A percentile compares a stretch with the other conserved stretches of the same genome.
phyloP scores from a whole-genome alignment of 805 yeast species.

The Kuraishia molischiana region DNA sequence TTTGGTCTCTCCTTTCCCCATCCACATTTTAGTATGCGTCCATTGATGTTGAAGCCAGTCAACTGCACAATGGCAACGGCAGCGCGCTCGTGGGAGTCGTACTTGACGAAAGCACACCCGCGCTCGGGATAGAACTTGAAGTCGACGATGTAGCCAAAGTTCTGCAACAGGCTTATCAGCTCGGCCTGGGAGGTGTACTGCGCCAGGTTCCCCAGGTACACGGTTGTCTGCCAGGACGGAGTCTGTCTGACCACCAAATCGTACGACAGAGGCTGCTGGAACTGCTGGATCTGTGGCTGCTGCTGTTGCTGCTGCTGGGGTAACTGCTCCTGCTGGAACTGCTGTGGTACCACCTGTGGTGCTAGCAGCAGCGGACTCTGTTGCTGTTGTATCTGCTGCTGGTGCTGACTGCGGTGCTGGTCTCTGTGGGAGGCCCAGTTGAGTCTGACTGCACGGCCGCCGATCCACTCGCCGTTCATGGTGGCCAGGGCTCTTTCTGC shows the following conservation, averaged over 20 bases:
- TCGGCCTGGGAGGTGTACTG: slow-evolving; percentile 68
- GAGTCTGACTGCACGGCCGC: slow-evolving; percentile 71
- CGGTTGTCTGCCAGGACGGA: slow-evolving; percentile 79
- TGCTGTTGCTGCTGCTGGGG: slow-evolving; percentile 13
- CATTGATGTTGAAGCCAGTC: slow-evolving; percentile 60
- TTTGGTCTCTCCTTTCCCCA: slow-evolving; percentile 65
- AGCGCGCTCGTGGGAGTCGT: slow-evolving; percentile 81
- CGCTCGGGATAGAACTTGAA: slow-evolving; percentile 71
- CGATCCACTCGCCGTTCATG: slow-evolving; percentile 66
- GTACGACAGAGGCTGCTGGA: slow-evolving; percentile 32
- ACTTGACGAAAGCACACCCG: slow-evolving; percentile 85
- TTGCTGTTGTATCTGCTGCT: slow-evolving; percentile 2
- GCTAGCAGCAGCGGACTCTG: slow-evolving; percentile 2
- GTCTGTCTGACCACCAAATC: slow-evolving; percentile 69
- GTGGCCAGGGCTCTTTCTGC: slow-evolving; percentile 65
- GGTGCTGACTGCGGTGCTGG: slow-evolving; percentile 16
- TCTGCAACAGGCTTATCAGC: slow-evolving; percentile 62
- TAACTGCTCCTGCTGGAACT: slow-evolving; percentile 1
- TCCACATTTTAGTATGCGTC: slow-evolving; percentile 72
- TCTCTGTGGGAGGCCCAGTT: slow-evolving; percentile 84
- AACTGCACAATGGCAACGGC: slow-evolving; percentile 80
- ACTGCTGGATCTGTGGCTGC: slow-evolving; percentile 9
- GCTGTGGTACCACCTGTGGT: background rate
- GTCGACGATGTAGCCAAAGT: slow-evolving; percentile 76
- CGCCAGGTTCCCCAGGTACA: slow-evolving; percentile 78